Conservation (phyloP, 2,329 filamentous ascomycete species). For the Ophiocordyceps camponoti-saundersi region DNA sequence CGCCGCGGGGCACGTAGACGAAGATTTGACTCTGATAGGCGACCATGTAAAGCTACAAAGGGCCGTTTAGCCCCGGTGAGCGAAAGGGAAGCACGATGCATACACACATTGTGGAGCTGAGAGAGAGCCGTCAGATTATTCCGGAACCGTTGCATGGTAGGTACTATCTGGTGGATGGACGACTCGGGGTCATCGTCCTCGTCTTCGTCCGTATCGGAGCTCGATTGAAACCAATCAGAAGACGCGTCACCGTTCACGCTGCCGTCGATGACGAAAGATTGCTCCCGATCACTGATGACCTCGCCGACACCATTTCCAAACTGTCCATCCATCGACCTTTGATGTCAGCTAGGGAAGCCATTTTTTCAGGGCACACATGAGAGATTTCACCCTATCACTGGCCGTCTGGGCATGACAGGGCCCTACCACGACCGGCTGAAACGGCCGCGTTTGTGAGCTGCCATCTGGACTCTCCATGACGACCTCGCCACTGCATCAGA, state of each 20-base stretch:
- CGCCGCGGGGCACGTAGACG: conserved; percentile 33
- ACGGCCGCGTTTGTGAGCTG: conserved; percentile 1
- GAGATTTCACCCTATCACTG: conserved; percentile 16
- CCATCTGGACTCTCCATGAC: too few species aligned
- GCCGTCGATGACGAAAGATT: not conserved
- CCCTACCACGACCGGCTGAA: conserved; percentile 15
- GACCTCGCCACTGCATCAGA: too few species aligned
- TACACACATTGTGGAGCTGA: conserved; percentile 32
- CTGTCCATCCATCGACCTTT: conserved; percentile 6
- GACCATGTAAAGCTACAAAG: conserved; percentile 37
- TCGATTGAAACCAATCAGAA: conserved; percentile 12
- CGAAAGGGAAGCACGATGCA: too few species aligned
- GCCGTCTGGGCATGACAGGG: conserved; percentile 19
- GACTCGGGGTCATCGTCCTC: conserved; percentile 3
- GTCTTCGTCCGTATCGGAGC: conserved; percentile 8
- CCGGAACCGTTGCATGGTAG: conserved; percentile 22
- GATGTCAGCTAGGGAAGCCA: not conserved
- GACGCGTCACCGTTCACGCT: conserved; percentile 6
- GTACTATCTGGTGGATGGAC: conserved; percentile 14
- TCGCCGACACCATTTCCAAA: conserved; percentile 18
- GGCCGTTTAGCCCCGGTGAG: not conserved
- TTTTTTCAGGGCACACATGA: too few species aligned
- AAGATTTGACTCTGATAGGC: conserved; percentile 40
- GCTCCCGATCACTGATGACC: conserved; percentile 18
- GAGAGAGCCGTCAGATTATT: conserved; percentile 42